A percentile compares a stretch with the other conserved stretches of the same genome.
Conservation (phyloP, 163 green algal species). For the Volvox carteri region DNA sequence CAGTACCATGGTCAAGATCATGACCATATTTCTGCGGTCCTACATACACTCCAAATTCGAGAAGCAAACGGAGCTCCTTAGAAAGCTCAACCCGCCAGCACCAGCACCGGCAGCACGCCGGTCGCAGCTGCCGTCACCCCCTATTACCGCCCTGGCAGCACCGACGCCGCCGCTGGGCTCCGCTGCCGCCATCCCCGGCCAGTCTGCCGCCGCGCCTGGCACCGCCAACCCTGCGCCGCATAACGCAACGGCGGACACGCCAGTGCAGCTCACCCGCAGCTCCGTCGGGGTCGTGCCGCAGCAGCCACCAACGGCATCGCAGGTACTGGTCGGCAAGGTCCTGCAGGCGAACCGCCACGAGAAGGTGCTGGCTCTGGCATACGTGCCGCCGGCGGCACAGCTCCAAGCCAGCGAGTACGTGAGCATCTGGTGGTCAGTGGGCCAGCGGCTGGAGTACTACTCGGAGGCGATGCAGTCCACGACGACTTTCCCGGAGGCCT, state of each 20-base stretch:
- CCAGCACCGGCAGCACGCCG: not conserved
- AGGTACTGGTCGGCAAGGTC: not conserved
- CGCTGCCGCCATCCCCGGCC: too few relatives aligned
- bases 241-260: not conserved
- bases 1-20: slow-evolving; percentile 53
- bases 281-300: not conserved
- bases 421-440: slow-evolving; percentile 64
- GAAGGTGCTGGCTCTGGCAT: slow-evolving; percentile 25
- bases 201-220: too few relatives aligned
- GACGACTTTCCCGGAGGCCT: slow-evolving; percentile 40
- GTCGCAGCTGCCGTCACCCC: not conserved
- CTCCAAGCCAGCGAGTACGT: not conserved
- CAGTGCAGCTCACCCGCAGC: not conserved
- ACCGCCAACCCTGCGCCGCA: not conserved
- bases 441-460: slow-evolving; percentile 65
- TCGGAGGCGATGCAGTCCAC: slow-evolving; percentile 56
- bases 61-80: slow-evolving; percentile 34
- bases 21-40: slow-evolving; percentile 51
- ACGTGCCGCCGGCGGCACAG: slow-evolving; percentile 31
- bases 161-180: too few relatives aligned
- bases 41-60: slow-evolving; percentile 62
- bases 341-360: slow-evolving; percentile 43
- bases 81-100: not conserved
- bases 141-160: too few relatives aligned
- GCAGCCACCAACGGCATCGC: not conserved